These are phyloP conservation scores for Aspergillus alliaceus DNA, from an alignment of 2,329 filamentous ascomycete genomes.

Conservation along the genomic window DNA sequence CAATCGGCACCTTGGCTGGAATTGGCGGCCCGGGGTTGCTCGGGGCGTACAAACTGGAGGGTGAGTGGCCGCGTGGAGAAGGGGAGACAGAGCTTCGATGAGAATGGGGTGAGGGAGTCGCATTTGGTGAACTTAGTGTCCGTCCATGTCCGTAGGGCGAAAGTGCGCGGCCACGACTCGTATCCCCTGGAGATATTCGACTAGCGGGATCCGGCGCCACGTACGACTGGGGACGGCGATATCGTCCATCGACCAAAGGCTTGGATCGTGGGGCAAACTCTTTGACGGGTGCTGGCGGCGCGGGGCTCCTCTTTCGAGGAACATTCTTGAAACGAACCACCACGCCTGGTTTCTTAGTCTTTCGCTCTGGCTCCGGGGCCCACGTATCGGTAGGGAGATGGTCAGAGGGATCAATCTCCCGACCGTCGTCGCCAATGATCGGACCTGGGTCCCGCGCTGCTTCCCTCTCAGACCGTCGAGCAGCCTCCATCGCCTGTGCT, in stretches of 20 bases:
- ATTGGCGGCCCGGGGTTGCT: conserved; percentile 38
- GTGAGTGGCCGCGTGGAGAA: conserved; percentile 25
- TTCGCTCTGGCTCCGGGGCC: conserved; percentile 65
- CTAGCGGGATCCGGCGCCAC: conserved; percentile 8
- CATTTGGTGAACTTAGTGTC: conserved; percentile 26
- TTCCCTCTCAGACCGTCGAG: conserved; percentile 39
- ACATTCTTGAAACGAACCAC: conserved; percentile 48
- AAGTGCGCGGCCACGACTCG: conserved; percentile 20
- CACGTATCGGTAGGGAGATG: conserved; percentile 65
- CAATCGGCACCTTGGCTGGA: conserved; percentile 45
- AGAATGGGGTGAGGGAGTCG: conserved; percentile 21
- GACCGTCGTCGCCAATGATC: conserved; percentile 63
- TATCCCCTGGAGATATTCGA: conserved; percentile 4
- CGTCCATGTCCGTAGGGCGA: conserved; percentile 20
- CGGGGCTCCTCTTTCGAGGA: conserved; percentile 27
- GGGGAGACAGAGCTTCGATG: conserved; percentile 32
- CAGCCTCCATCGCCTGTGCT: conserved; percentile 39
- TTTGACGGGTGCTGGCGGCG: conserved; percentile 15
- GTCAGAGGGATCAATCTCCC: conserved; percentile 66
- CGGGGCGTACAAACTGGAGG: conserved; percentile 31
- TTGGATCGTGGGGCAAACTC: conserved; percentile 6
- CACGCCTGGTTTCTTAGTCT: conserved; percentile 50
- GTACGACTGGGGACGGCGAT: conserved; percentile 12
- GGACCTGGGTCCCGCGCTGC: conserved; percentile 51
- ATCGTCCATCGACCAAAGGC: not conserved